Percentiles rank a stretch among this genome's conserved stretches.
phyloP scores from a whole-genome alignment of 202 grass and related monocot species.

The Eragrostis tef region DNA sequence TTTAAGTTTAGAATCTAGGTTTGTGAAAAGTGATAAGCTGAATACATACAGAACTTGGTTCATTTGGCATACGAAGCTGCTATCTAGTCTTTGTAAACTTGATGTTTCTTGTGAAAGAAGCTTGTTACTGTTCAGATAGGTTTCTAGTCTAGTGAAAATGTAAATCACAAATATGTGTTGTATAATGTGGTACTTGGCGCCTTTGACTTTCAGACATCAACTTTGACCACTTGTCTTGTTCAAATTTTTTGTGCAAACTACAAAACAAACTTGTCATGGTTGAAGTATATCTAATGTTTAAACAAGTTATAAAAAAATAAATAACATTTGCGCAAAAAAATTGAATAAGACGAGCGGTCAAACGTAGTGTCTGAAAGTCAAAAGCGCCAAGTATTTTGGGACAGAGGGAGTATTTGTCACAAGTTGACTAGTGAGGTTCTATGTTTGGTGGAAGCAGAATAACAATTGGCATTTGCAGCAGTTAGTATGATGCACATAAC shows the following conservation, averaged over 20 bases:
- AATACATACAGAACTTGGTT: neutral
- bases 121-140: neutral
- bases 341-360: too few species aligned
- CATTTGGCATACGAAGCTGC: neutral
- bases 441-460: constrained; percentile 12
- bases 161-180: neutral
- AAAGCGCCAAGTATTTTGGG: too few species aligned
- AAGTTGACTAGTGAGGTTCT: neutral
- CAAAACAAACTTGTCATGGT: too few species aligned
- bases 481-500: neutral
- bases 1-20: neutral
- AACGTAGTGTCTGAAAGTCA: too few species aligned
- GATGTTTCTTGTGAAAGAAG: neutral
- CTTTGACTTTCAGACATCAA: too few species aligned
- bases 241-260: too few species aligned
- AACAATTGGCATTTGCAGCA: neutral
- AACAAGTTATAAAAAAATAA: too few species aligned
- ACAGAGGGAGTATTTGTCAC: too few species aligned
- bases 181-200: too few species aligned
- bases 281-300: too few species aligned
- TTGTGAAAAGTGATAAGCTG: neutral
- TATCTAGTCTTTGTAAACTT: neutral
- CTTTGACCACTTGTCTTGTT: too few species aligned
- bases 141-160: neutral
- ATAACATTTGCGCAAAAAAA: too few species aligned